Evolutionary conservation across 371 early-diverging fungal genomes (phyloP).

Genomic region (Cokeromyces recurvatus): DNA sequence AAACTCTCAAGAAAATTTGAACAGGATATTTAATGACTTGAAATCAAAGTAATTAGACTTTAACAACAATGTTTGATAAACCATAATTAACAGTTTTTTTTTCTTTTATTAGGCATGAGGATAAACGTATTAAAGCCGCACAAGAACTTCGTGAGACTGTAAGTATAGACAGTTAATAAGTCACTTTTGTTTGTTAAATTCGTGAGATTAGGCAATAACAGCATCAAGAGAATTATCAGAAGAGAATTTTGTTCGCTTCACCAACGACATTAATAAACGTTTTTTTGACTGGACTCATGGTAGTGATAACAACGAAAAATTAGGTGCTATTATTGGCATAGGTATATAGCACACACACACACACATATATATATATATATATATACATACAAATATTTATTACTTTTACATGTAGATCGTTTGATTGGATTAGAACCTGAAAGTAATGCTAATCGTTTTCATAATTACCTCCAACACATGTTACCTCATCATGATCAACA

Average conservation of each 20-base stretch:
- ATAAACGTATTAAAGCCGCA: constrained; percentile 52
- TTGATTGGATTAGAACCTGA: constrained; percentile 85
- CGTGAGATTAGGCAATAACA: constrained; percentile 43
- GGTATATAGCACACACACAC: no score
- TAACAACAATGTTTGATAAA: not conserved
- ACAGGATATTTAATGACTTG: constrained; percentile 43
- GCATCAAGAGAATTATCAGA: constrained; percentile 66
- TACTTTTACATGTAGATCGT: constrained; percentile 62
- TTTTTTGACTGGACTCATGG: constrained; percentile 72
- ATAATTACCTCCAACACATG: constrained; percentile 81
- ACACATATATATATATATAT: no score
- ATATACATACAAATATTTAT: not conserved
- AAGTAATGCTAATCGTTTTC: constrained; percentile 83
- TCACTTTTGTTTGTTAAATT: no score
- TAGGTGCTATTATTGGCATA: constrained; percentile 73
- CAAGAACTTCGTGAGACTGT: constrained; percentile 54
- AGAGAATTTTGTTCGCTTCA: constrained; percentile 63
- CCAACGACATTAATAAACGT: constrained; percentile 69
- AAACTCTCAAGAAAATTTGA: constrained; percentile 45
- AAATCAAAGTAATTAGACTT: constrained; percentile 50
- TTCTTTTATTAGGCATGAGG: constrained; percentile 42
- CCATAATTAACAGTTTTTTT: not conserved
- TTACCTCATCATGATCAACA: constrained; percentile 81
- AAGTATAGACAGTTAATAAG: constrained; percentile 2
- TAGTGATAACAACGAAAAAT: constrained; percentile 63